Evolutionary conservation across 768 basidiomycete genomes (phyloP).

Genomic region (Hypsizygus marmoreus): DNA sequence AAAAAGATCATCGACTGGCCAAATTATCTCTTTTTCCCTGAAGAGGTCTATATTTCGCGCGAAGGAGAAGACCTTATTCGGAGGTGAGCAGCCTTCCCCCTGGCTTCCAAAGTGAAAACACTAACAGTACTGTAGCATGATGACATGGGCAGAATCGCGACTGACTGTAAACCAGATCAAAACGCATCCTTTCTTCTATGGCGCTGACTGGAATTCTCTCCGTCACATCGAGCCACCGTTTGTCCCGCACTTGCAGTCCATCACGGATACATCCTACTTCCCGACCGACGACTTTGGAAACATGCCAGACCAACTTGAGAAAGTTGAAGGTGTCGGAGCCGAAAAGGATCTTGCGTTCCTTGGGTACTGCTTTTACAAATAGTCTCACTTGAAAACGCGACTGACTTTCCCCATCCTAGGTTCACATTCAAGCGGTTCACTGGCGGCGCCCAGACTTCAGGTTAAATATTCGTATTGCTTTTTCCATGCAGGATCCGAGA

Average conservation of each 20-base stretch:
- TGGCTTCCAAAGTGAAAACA: constrained; percentile 2
- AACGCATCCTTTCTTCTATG: constrained; percentile 90
- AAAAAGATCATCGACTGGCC: constrained; percentile 98
- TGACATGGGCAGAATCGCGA: constrained; percentile 79
- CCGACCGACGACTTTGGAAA: constrained; percentile 90
- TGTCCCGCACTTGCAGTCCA: constrained; percentile 88
- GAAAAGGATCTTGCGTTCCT: constrained; percentile 72
- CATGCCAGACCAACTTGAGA: constrained; percentile 59
- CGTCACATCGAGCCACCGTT: constrained; percentile 95
- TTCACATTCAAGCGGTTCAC: constrained; percentile 85
- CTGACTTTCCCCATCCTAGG: constrained; percentile 36
- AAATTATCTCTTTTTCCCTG: constrained; percentile 88
- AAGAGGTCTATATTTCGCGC: constrained; percentile 90
- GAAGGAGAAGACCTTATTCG: constrained; percentile 92
- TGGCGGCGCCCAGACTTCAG: constrained; percentile 31
- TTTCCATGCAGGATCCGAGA: not conserved
- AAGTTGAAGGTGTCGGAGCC: constrained; percentile 61
- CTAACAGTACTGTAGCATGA: constrained; percentile 56
- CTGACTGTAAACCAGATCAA: constrained; percentile 87
- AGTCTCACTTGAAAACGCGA: constrained; percentile 2
- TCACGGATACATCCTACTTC: constrained; percentile 96
- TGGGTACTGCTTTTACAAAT: constrained; percentile 37
- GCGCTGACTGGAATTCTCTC: constrained; percentile 92
- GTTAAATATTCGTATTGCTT: constrained; percentile 6
- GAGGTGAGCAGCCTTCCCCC: constrained; percentile 48